These are phyloP conservation scores for Amesomyces nigricolor DNA, from an alignment of 2,329 filamentous ascomycete species.

Conservation along the genomic window DNA sequence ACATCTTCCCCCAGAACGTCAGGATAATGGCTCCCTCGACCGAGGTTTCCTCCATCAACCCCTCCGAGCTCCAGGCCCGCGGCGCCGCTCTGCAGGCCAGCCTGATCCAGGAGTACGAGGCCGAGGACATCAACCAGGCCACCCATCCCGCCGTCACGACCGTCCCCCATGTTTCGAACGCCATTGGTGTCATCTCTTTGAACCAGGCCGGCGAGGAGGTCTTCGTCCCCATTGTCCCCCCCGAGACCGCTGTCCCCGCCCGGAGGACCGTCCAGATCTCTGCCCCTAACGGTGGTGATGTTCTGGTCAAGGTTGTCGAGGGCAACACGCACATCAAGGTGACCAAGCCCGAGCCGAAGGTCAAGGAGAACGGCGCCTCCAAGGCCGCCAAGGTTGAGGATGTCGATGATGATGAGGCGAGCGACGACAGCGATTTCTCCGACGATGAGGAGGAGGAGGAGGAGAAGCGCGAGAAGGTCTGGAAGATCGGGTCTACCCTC, in stretches of 20 bases:
- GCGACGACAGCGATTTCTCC: slow-evolving; percentile 52
- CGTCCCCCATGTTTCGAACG: slow-evolving; percentile 81
- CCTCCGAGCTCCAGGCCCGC: slow-evolving; percentile 80
- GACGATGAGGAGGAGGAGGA: slow-evolving; percentile 75
- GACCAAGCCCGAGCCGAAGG: slow-evolving; percentile 76
- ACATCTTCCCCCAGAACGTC: slow-evolving; percentile 76
- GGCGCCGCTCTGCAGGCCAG: slow-evolving; percentile 94
- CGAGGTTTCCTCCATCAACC: slow-evolving; percentile 74
- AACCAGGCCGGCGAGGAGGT: slow-evolving; percentile 52
- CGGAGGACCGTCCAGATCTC: slow-evolving; percentile 75
- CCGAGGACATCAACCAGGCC: slow-evolving; percentile 89
- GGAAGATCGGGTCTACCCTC: slow-evolving; percentile 78
- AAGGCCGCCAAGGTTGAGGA: slow-evolving; percentile 54
- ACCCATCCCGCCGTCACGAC: slow-evolving; percentile 93
- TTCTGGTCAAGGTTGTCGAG: slow-evolving; percentile 83
- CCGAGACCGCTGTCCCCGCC: slow-evolving; percentile 85
- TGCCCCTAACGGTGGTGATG: slow-evolving; percentile 76
- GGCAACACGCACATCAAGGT: slow-evolving; percentile 88
- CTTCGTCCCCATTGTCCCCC: slow-evolving; percentile 75
- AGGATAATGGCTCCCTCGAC: slow-evolving; percentile 79
- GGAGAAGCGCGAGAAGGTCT: slow-evolving; percentile 82
- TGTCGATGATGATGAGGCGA: slow-evolving; percentile 58
- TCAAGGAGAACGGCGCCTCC: slow-evolving; percentile 55
- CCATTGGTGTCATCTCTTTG: slow-evolving; percentile 76
- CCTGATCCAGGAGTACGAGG: slow-evolving; percentile 89